Conservation (phyloP, 129 eudicot genomes). For the Flaveria brownii region DNA sequence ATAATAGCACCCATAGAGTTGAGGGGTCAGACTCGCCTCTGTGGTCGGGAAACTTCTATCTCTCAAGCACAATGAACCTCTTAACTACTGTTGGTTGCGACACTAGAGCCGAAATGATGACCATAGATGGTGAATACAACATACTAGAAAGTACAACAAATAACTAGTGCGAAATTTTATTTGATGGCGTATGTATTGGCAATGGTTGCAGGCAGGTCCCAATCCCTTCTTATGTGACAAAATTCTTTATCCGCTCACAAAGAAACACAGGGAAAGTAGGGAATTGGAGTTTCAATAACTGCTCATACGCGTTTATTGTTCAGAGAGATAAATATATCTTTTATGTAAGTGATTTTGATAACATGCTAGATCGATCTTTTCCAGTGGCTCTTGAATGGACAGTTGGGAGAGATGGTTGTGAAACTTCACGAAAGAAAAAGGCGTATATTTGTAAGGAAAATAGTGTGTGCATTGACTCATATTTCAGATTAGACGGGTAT, state of each 20-base stretch:
- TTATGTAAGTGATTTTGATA: slow-evolving; percentile 4
- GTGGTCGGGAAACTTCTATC: neutral
- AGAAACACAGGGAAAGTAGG: slow-evolving; percentile 16
- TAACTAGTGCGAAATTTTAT: neutral
- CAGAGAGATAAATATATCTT: slow-evolving; percentile 3
- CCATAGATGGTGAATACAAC: neutral
- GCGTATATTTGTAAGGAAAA: too few relatives aligned
- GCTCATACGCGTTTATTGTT: slow-evolving; percentile 19
- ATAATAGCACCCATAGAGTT: neutral
- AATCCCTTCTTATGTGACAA: neutral
- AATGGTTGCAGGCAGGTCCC: slow-evolving; percentile 26
- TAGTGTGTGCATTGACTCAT: too few relatives aligned
- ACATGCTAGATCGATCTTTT: slow-evolving; percentile 13
- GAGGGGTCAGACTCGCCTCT: neutral
- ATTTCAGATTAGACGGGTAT: neutral
- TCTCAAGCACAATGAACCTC: slow-evolving; percentile 15
- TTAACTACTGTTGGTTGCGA: slow-evolving; percentile 28
- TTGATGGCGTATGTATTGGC: slow-evolving; percentile 19
- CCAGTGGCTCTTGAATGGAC: slow-evolving; percentile 24
- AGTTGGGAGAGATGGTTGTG: neutral
- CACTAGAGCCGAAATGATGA: slow-evolving; percentile 6
- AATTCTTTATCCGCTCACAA: slow-evolving; percentile 9
- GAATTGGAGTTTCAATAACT: slow-evolving; percentile 18
- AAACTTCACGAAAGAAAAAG: too few relatives aligned
- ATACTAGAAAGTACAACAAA: slow-evolving; percentile 1